Evolutionary conservation across 805 yeast species (phyloP), one percentile per base, ranked within the genome.

Genomic region (Kregervanrija delftensis): DNA sequence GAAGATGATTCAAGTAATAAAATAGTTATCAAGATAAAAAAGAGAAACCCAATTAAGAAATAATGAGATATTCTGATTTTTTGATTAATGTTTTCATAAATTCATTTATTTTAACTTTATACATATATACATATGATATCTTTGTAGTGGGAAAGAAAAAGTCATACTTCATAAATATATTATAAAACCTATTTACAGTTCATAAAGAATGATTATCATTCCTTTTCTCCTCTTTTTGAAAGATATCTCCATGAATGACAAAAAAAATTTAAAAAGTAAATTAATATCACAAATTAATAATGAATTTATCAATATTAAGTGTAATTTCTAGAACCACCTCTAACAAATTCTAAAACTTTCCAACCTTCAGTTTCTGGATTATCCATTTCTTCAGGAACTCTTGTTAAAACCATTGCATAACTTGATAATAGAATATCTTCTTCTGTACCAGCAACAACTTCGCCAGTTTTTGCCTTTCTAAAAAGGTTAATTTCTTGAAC

Each of bases 341-440:
- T 82, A 40, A 87, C 96, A 62, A 91, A 86, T 69, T 91, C 98
- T 59, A 91, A 66, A 45, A 93, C 80, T 71, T 86, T 87, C 99
- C 99, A 93, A 32, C 99, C 99, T 60, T 87, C 96, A 17, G 99
- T 93, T 58, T 82, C 90, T 43, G 77, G 75, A 63, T 93, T 86
- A 50, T 82, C 96, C 59, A 93, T 79, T 49, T 90, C 89, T 65
- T 90, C 99, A 3, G 96, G 89, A 42, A 86, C 72, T 65, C 99
- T 80, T 14, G 99, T 89, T 55, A 93, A 71, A 16, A 91, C 99
- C 89, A 93, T 79, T 35, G 96, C 98, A 63, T 93, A 93, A n/a
- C 95, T 83, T 56, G 95, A 82, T 75, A 87, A 76, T 64, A 87
- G 80, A 54, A 93, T 87, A 65, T 89, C 89, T 57, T 90, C 96